Evolutionary conservation across 495 filamentous ascomycete species (phyloP), one percentile per base, ranked within the genome.

Genomic region (Extremus antarcticus): DNA sequence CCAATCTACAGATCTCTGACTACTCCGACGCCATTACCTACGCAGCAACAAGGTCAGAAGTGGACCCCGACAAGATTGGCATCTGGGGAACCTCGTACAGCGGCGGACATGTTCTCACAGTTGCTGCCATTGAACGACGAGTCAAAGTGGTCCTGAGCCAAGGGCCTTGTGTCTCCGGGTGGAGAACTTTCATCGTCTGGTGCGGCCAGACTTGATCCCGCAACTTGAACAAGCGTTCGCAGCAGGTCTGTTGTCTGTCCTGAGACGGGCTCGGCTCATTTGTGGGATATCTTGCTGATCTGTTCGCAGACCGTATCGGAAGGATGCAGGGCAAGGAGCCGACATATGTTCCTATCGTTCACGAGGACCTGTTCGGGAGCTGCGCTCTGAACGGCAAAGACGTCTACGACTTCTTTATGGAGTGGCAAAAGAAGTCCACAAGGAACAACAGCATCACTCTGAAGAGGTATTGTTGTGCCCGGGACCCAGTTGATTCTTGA

Each of bases 111-210:
- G 64, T 57, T 16, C 1, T 71, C 0, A 45, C 25, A 7, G 68
- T 66, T 15, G 68, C 60, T 0, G 69, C 70, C 32, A 54, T 65
- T 1, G 69, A 73, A 49, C 61, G 58, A 38, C 59, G 68, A 0
- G 61, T 71, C 41, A 71, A 70, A 53, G 68, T 64, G 1, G 66
- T 62, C 10, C 47, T 72, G 17, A 54, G 57, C 16, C 67, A 71
- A 56, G 54, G 29, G 64, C 62, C 4, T 55, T 60, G 24, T 43
- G 45, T 2, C 41, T 35, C 46, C 51, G 51, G 0, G 57, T 50
- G 52, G 46, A 25, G 3, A 63, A 60, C 56, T 57, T 61, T 22
- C 45, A 61, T 21, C 47, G 58, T 2, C 50, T 61, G 15, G 43
- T 61, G 21, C 55, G 58, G 23, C 54, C 58, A 20, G 58, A 61